Conservation (phyloP, 305 asterid genomes). For the Withania somnifera region DNA sequence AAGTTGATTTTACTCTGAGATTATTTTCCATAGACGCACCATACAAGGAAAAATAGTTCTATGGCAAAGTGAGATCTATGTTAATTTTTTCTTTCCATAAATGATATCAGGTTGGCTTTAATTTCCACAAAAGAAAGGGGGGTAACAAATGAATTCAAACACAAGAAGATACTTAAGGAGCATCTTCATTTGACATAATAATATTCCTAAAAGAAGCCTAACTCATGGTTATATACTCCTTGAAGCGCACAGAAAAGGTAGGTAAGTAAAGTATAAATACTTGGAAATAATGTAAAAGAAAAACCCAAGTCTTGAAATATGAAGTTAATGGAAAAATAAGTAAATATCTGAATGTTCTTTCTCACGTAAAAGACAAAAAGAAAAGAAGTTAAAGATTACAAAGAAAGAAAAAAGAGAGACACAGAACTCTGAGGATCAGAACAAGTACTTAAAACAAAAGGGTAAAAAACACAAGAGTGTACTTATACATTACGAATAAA, state of each 20-base stretch:
- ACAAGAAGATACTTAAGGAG: not conserved
- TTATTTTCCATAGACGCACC: rapidly evolving
- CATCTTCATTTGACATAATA: not conserved
- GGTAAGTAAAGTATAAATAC: not conserved
- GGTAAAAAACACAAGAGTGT: not conserved
- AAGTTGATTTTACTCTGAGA: too few relatives aligned
- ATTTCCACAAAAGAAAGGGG: not conserved
- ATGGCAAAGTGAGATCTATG: not conserved
- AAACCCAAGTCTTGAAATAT: not conserved
- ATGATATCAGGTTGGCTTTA: not conserved
- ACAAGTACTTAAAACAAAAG: not conserved
- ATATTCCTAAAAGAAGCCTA: not conserved
- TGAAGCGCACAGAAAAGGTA: not conserved
- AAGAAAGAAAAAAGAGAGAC: not conserved
- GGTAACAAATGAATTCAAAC: not conserved
- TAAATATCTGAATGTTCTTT: not conserved
- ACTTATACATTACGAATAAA: not conserved
- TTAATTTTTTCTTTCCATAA: not conserved
- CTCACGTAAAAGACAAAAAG: not conserved
- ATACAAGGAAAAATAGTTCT: not conserved
- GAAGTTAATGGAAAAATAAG: not conserved
- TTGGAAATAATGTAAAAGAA: not conserved
- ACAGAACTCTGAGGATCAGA: not conserved
- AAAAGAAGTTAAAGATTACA: not conserved
- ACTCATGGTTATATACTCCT: not conserved